Conservation (phyloP, 345 rosid species). For the Sonneratia alba region DNA sequence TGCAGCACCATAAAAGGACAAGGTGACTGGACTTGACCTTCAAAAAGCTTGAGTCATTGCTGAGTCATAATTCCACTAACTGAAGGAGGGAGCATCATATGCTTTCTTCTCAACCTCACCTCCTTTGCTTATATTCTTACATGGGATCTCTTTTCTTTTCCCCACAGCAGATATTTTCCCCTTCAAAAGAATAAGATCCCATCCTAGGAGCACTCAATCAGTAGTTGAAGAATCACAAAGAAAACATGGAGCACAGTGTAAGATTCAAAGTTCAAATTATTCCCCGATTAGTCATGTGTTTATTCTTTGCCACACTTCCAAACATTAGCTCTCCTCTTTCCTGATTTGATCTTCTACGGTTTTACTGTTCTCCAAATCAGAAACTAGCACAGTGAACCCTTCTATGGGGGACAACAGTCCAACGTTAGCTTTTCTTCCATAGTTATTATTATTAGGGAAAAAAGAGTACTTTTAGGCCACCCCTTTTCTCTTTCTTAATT, state of each 20-base stretch:
- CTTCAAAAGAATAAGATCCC: constrained; percentile 3
- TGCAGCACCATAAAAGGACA: constrained; percentile 5
- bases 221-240: constrained; percentile 1
- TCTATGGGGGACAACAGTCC: too few relatives aligned
- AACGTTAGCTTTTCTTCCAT: too few relatives aligned
- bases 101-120: constrained; percentile 8
- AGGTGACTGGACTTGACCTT: constrained; percentile 22
- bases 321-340: not conserved
- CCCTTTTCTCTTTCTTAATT: too few relatives aligned
- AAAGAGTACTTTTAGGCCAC: too few relatives aligned
- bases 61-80: constrained; percentile 42
- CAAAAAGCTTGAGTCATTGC: constrained; percentile 18
- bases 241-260: not conserved
- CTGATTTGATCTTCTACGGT: not conserved
- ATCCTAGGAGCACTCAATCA: constrained; percentile 9
- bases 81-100: constrained; percentile 23
- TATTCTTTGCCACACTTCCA: constrained; percentile 12
- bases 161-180: not conserved
- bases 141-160: constrained; percentile 1
- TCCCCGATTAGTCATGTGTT: constrained; percentile 4
- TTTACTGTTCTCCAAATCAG: not conserved
- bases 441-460: too few relatives aligned
- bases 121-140: constrained; percentile 4
- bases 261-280: not conserved
- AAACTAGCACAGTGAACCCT: too few relatives aligned